Evolutionary conservation across 192 early-diverging fungal species (phyloP), one percentile per base, ranked within the genome.

Genomic region (Piromyces sp.): DNA sequence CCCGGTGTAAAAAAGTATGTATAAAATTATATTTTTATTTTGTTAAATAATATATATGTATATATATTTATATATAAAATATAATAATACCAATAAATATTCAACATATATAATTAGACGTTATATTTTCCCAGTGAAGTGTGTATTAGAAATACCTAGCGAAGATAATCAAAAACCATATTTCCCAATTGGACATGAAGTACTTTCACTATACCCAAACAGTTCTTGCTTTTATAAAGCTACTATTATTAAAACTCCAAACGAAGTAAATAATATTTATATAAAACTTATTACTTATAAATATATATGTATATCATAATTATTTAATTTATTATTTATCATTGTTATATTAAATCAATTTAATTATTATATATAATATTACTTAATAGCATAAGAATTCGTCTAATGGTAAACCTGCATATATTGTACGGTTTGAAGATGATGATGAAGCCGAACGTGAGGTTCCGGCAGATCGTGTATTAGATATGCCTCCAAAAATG

Each of bases 171-270:
- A 80, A 33, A 22, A 80, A 30, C 79, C 40, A 36, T 85, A 87
- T 42, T 88, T 86, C 79, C 84, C 83, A 13, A 82, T 81, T 79
- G 84, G 81, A 29, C 83, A 85, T 58, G 81, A 81, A 51, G 88
- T 89, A 26, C 82, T 89, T 79, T 87, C 88, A 38, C 81, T 87
- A 36, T 89, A 86, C 79, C 87, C 87, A 28, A 80, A 79, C 5
- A 86, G 82, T 22, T 88, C 81, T 30, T 89, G 88, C 80, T 89
- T 89, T 79, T 89, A 89, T 79, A 81, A 83, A 30, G 88, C 86
- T 17, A 82, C 40, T 17, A 86, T 89, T 5, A 82, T 83, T 17
- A 31, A 80, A 11, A 79, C 84, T 26, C 85, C 87, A 13, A 82
- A 81, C 30, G 85, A 86, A 86, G 87, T 88, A 84, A n/a, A 30